phyloP scores from a whole-genome alignment of 129 eudicot species.

The Flaveria ramosissima region DNA sequence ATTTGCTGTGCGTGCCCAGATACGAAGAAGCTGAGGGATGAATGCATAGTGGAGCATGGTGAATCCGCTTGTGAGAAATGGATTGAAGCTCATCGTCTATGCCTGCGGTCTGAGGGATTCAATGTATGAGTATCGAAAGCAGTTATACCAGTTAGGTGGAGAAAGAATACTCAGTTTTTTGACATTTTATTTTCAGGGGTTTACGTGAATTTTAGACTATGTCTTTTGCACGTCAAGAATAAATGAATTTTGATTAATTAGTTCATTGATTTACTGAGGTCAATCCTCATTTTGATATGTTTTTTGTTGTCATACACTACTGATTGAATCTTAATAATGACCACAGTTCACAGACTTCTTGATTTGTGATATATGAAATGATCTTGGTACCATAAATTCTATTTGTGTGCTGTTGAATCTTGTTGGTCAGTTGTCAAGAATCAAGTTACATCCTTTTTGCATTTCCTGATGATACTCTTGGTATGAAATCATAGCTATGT shows the following conservation, averaged over 20 bases:
- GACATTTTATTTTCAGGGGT: slow-evolving; percentile 26
- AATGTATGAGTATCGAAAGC: slow-evolving; percentile 48
- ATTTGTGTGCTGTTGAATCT: background rate
- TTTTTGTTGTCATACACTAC: slow-evolving; percentile 1
- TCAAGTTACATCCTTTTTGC: background rate
- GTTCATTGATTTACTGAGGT: slow-evolving; percentile 25
- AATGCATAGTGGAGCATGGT: slow-evolving; percentile 89
- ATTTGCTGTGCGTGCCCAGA: slow-evolving; percentile 97
- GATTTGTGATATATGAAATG: slow-evolving; percentile 13
- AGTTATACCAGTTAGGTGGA: background rate
- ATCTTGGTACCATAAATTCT: background rate
- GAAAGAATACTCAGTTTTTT: slow-evolving; percentile 7
- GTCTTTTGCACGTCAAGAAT: slow-evolving; percentile 15
- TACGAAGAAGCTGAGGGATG: slow-evolving; percentile 90
- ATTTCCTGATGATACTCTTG: background rate
- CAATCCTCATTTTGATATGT: slow-evolving; percentile 17
- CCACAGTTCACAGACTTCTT: slow-evolving; percentile 12
- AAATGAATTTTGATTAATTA: slow-evolving; percentile 36
- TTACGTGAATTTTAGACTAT: slow-evolving; percentile 4
- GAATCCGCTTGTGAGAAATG: slow-evolving; percentile 84
- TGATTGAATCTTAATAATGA: slow-evolving; percentile 13
- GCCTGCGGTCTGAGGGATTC: slow-evolving; percentile 91
- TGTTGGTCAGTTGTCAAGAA: background rate
- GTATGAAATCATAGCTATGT: too few relatives aligned
- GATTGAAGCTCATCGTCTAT: slow-evolving; percentile 88